Evolutionary conservation across 768 basidiomycete species (phyloP).

Genomic region (Paxillus ammoniavirescens): DNA sequence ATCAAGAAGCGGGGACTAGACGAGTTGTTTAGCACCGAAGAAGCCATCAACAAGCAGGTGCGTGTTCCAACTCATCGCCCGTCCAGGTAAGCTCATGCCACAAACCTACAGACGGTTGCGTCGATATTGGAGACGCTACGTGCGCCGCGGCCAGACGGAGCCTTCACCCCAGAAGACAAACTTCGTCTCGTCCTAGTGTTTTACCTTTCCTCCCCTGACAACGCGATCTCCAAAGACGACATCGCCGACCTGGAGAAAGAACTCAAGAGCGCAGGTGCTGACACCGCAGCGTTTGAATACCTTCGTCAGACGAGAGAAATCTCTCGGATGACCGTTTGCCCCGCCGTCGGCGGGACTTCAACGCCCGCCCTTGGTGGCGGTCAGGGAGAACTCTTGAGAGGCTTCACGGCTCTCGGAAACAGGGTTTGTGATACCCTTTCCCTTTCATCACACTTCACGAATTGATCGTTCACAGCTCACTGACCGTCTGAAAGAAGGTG

Average conservation of each 20-base stretch:
- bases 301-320: slow-evolving; percentile 91
- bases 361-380: slow-evolving; percentile 67
- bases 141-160: slow-evolving; percentile 59
- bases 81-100: neutral
- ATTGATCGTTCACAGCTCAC: slow-evolving; percentile 63
- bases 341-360: slow-evolving; percentile 53
- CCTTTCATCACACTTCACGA: neutral
- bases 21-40: slow-evolving; percentile 96
- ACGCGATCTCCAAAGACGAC: slow-evolving; percentile 83
- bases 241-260: slow-evolving; percentile 84
- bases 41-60: slow-evolving; percentile 85
- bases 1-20: slow-evolving; percentile 95
- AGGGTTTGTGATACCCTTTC: slow-evolving; percentile 51
- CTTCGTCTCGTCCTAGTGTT: slow-evolving; percentile 93
- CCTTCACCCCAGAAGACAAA: slow-evolving; percentile 78
- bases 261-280: slow-evolving; percentile 77
- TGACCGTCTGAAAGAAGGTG: slow-evolving; percentile 89
- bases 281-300: slow-evolving; percentile 84
- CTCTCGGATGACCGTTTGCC: slow-evolving; percentile 83
- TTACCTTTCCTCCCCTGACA: slow-evolving; percentile 85
- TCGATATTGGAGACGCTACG: slow-evolving; percentile 88
- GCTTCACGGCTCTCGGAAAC: slow-evolving; percentile 89
- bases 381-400: slow-evolving; percentile 87
- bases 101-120: slow-evolving; percentile 56
- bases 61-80: neutral